Base-by-base conservation (phyloP, 2,329 filamentous ascomycete species). In the Leptoxyphium fumago region DNA sequence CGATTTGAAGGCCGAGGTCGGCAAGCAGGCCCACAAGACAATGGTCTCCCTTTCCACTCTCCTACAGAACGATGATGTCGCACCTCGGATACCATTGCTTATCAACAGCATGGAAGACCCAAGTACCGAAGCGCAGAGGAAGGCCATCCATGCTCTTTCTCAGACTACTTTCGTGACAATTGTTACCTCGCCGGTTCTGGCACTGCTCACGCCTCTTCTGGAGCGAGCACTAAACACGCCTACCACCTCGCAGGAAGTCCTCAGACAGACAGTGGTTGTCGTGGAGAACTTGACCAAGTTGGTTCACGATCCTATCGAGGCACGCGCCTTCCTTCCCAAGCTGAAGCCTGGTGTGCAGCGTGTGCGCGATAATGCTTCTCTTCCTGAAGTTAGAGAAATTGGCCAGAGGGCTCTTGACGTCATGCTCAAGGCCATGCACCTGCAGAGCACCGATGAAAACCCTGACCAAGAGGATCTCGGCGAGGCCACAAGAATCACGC, bases 131-230 rank as follows among this genome's bases (percentile, higher is more conserved):
- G 86, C 82, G 26, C 74, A 93, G 45, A 85, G 94, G 62, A 95
- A 95, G 71, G 88, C 91, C 29, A 96, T 98, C 52, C 91, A 95
- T 60, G 91, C 88, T 39, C 73, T 98, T 39, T 95, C 88, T 3
- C 86, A 94, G 69, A 98, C 91, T 10, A 98, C 91, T n/a, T 98
- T 98, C 55, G 91, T 98, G 43, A 88, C 91, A 45, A 75, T 94
- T 51, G 91, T 98, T 55, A 95, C 87, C 10, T 95, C 89, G 8
- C 91, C 91, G 9, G 89, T 96, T 5, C 77, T 98, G 46, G 91
- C 91, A 14, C 78, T 98, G 45, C 75, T 98, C 44, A 98, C 91
- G 1, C 91, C 91, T 39, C 82, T 96, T 53, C 78, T 98, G 26
- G 91, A 96, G 68, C 82, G 91, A 54, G 86, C 88, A 14, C 75